These are phyloP conservation scores for Globisporangium solare DNA, from an alignment of 352 stramenopile species.

Conservation along the genomic window DNA sequence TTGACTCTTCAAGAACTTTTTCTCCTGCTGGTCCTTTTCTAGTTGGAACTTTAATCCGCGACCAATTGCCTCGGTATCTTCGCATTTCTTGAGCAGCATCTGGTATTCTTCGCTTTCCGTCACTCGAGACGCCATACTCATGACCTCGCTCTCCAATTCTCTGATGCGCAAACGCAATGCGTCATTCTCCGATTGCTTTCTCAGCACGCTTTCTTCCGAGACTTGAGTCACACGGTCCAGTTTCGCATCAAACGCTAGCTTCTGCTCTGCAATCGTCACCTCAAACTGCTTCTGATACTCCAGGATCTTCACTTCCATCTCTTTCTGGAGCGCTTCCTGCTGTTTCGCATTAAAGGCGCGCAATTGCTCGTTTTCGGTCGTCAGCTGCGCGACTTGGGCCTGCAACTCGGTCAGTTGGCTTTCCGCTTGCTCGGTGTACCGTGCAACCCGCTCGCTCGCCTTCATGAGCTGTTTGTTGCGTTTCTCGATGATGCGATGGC, in stretches of 20 bases:
- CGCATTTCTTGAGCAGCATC: conserved; percentile 40
- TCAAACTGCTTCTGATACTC: conserved; percentile 16
- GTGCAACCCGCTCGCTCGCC: conserved; percentile 63
- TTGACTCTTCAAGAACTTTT: conserved; percentile 71
- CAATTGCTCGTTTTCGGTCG: conserved; percentile 30
- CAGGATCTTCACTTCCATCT: conserved; percentile 27
- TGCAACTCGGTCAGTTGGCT: conserved; percentile 41
- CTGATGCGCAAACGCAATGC: conserved; percentile 18
- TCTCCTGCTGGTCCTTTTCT: conserved; percentile 72
- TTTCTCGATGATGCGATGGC: conserved; percentile 81
- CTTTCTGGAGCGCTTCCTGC: conserved; percentile 21
- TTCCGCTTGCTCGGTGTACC: conserved; percentile 63
- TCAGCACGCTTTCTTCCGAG: conserved; percentile 17
- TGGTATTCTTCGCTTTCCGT: conserved; percentile 52
- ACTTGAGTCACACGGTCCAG: conserved; percentile 19
- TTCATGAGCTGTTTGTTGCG: conserved; percentile 85
- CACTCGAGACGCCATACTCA: conserved; percentile 19
- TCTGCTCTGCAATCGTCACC: conserved; percentile 24
- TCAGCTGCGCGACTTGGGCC: conserved; percentile 27
- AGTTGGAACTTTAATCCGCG: conserved; percentile 66
- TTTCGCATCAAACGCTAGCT: conserved; percentile 26
- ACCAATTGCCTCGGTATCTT: conserved; percentile 66
- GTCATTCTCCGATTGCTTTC: conserved; percentile 28
- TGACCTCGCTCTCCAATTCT: conserved; percentile 37
- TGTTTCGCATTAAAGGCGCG: conserved; percentile 19